Base-by-base conservation (phyloP, 78 protist species). In the Dictyostelium capitatum region DNA sequence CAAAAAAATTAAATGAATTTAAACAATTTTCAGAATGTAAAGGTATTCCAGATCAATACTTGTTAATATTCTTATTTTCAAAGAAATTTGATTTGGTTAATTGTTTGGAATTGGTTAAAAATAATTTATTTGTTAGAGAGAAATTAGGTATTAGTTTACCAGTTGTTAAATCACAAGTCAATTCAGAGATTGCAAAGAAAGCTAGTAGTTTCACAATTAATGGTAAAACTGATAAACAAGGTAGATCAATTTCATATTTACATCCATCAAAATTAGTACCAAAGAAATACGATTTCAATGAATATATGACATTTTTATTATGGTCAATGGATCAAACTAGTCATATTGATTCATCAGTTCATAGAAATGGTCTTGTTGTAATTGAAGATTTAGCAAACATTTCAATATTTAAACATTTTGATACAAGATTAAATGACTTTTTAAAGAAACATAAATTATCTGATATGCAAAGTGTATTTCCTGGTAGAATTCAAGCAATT, bases 1-100 rank as follows among this genome's bases (percentile, higher is more conserved):
- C 41, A 8, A 3, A 12, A 0, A 46, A 53, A 23, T 72, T 83
- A 25, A 5, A 12, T 11, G 54, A 67, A 32, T 83, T 83, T 53
- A 67, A 70, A 54, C 57, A 72, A 19, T 50, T 46, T 25, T 56
- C 81, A 65, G 51, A 67, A 25, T 20, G 78, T 10, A 65, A 82
- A 51, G 54, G 73, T 80, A n/a, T 9, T 6, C 7, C 20, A 15
- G 91, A 83, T 57, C 77, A 83, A n/a, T 73, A 73, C 14, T 64
- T 87, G n/a, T 62, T 87, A 74, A 17, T 87, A 23, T 87, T 59
- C 32, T 47, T 87, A 64, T 87, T 87, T 64, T 43, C 92, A 59
- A 87, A 87, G 53, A 87, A 87, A 75, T 77, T 87, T 8, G 30
- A 57, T 64, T 46, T 87, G 0, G 92, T 77, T 50, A 77, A 62